These are phyloP conservation scores for Berkeleyomyces rouxiae DNA, from an alignment of 2,329 filamentous ascomycete genomes.

Conservation along the genomic window DNA sequence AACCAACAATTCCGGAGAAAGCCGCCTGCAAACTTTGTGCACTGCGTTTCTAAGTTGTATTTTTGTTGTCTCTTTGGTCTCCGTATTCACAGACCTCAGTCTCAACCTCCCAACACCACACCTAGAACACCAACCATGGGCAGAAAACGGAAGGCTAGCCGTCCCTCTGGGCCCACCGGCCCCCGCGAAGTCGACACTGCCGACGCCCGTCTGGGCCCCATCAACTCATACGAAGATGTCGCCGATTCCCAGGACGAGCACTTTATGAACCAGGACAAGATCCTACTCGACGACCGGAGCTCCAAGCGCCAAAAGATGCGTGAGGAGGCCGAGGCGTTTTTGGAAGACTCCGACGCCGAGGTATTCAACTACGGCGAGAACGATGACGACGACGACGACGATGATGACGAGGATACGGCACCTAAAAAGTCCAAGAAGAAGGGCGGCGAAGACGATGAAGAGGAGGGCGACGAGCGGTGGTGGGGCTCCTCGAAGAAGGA, in stretches of 20 bases:
- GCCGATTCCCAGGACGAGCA: slow-evolving; percentile 92
- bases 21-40: background rate
- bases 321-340: slow-evolving; percentile 46
- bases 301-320: slow-evolving; percentile 60
- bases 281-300: slow-evolving; percentile 63
- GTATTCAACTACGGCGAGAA: slow-evolving; percentile 32
- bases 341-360: slow-evolving; percentile 48
- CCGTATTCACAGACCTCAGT: background rate
- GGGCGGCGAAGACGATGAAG: slow-evolving; percentile 36
- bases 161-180: slow-evolving; percentile 30
- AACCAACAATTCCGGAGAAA: background rate
- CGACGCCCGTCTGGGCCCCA: slow-evolving; percentile 44
- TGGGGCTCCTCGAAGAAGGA: slow-evolving; percentile 83
- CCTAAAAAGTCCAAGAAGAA: slow-evolving; percentile 19
- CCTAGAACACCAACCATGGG: slow-evolving; percentile 30
- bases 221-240: slow-evolving; percentile 61
- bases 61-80: background rate
- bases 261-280: slow-evolving; percentile 69
- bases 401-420: slow-evolving; percentile 28
- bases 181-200: slow-evolving; percentile 37
- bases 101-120: background rate
- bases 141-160: slow-evolving; percentile 55
- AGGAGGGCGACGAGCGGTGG: slow-evolving; percentile 45
- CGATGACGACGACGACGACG: slow-evolving; percentile 24
- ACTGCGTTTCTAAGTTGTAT: background rate